These are phyloP conservation scores for Barnettozyma pratensis DNA, from an alignment of 805 yeast genomes.

Conservation along the genomic window DNA sequence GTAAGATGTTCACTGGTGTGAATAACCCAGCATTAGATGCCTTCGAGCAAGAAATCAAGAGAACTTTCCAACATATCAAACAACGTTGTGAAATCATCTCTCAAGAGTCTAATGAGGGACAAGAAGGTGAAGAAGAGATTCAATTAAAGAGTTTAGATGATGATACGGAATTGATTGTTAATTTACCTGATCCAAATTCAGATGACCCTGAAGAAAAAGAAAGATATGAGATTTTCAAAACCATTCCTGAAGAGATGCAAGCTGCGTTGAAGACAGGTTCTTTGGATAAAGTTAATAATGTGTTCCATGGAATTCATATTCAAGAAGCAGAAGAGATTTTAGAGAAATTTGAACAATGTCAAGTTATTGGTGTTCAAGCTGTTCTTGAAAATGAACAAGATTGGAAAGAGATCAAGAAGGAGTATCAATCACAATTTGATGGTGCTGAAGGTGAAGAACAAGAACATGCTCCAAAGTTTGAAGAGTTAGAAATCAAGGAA, in stretches of 20 bases:
- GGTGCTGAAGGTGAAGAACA: conserved; percentile 4
- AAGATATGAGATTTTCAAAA: conserved; percentile 50
- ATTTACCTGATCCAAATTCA: conserved; percentile 54
- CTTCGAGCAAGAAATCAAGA: conserved; percentile 66
- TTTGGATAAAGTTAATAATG: conserved; percentile 77
- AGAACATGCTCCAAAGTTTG: conserved; percentile 7
- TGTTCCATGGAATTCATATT: conserved; percentile 66
- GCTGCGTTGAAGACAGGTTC: conserved; percentile 67
- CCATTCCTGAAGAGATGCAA: conserved; percentile 59
- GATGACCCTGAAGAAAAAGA: conserved; percentile 37
- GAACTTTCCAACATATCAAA: conserved; percentile 71
- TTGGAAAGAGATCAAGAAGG: conserved; percentile 48
- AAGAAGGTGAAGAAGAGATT: conserved; percentile 60
- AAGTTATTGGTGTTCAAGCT: conserved; percentile 79
- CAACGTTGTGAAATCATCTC: conserved; percentile 65
- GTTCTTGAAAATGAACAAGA: conserved; percentile 68
- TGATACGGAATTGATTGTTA: conserved; percentile 64
- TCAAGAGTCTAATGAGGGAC: conserved; percentile 40
- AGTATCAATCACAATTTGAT: conserved; percentile 28
- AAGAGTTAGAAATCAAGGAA: conserved; percentile 13
- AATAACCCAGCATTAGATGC: conserved; percentile 62
- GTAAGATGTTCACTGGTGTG: conserved; percentile 41
- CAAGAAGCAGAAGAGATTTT: conserved; percentile 77
- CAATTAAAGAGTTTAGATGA: conserved; percentile 90
- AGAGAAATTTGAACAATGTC: conserved; percentile 71